These are phyloP conservation scores for Backusella macrospora DNA, from an alignment of 192 early-diverging fungal species.

Conservation along the genomic window DNA sequence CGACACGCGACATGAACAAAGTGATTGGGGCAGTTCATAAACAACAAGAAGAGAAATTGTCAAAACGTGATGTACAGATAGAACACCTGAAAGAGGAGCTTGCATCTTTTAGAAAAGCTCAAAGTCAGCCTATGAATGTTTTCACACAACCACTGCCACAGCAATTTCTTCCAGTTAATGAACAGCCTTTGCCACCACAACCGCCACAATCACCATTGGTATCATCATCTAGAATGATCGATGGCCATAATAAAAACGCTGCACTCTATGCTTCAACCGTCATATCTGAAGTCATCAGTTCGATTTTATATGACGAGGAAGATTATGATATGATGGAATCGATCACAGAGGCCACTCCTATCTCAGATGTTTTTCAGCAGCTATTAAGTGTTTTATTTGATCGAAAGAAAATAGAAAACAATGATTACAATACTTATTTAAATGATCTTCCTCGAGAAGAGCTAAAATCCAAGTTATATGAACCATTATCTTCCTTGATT, in stretches of 20 bases:
- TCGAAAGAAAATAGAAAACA: neutral
- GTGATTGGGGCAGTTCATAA: neutral
- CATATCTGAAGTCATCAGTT: conserved; percentile 10
- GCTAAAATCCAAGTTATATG: neutral
- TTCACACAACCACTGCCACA: neutral
- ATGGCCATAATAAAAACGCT: neutral
- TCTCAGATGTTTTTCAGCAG: neutral
- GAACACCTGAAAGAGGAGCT: conserved; percentile 10
- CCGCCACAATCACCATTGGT: neutral
- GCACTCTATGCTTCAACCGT: neutral
- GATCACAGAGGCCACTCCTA: neutral
- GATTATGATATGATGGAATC: conserved; percentile 12
- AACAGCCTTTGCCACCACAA: neutral
- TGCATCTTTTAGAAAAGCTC: neutral
- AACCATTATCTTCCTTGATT: neutral
- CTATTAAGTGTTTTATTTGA: neutral
- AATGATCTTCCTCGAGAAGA: neutral
- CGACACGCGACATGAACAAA: conserved; percentile 12
- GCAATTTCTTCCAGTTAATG: neutral
- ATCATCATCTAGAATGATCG: neutral
- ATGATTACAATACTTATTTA: neutral
- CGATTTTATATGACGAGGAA: neutral
- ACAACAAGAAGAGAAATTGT: conserved; percentile 1
- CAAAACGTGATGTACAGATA: conserved; percentile 12
- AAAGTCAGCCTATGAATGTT: conserved; percentile 8